Base-by-base conservation (phyloP, 805 yeast species). In the Debaryomyces tyrocola region DNA sequence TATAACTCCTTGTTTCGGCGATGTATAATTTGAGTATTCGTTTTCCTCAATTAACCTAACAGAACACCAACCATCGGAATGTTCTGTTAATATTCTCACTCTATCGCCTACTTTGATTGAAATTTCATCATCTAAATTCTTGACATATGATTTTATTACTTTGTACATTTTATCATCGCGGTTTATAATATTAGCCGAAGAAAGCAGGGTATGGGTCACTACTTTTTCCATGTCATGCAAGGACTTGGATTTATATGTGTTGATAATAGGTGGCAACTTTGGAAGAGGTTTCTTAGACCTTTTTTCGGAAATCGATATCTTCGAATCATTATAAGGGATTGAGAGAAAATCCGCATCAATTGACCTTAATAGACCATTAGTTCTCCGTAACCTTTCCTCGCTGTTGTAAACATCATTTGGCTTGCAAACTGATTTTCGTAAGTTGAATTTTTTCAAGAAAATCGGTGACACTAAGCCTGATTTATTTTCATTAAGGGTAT, bases 51-150 rank as follows among this genome's bases (percentile, higher is more conserved):
- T 37, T 15, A 55, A 7, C 24, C 54, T 57, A 14, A 69, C 67
- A 15, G 57, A 56, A 48, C 73, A 69, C 77, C 77, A 73, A 3
- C 73, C 74, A 40, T 70, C 75, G 10, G 64, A 49, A 46, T 63
- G 67, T 4, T 50, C 53, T 20, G 57, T 55, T 20, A 57, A 41
- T 3, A 68, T 43, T 6, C 44, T 31, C 2, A 67, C 70, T 20
- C 49, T 47, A 33, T 73, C 73, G 0, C 74, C 75, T 3, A 57
- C 45, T 2, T 49, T 40, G 3, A 72, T 49, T 9, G 63, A 51
- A 11, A 71, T 40, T 50, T 73, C 77, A 47, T 73, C 77, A 5
- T 53, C 51, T 34, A 71, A 54, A 5, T 55, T 50, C 42, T 60
- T 64, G 4, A 48, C 51, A 41, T 70, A 73, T 1, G 57, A 45